Conservation (phyloP, 306 rosid species). For the Prunus padus region DNA sequence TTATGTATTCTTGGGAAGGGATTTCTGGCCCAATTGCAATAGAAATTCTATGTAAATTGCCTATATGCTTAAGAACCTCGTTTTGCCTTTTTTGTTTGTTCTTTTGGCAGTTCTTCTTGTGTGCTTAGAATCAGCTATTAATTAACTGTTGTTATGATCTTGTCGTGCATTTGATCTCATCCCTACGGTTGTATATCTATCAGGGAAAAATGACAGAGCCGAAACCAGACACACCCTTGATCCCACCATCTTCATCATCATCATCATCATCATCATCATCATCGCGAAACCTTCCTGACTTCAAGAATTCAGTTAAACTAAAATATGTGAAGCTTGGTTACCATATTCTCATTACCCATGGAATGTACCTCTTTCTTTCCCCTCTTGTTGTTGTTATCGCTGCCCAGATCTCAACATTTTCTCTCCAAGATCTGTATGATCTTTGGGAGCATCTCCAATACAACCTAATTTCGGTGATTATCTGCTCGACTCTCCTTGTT, state of each 20-base stretch:
- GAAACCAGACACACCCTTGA: conserved; percentile 42
- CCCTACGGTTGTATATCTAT: conserved; percentile 21
- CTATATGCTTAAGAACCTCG: not conserved
- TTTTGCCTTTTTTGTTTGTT: not conserved
- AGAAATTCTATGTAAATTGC: not conserved
- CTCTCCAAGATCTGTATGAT: conserved; percentile 60
- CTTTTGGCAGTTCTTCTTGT: not conserved
- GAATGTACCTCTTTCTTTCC: conserved; percentile 75
- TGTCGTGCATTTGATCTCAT: conserved; percentile 14
- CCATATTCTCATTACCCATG: conserved; percentile 84
- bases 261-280: conserved; percentile 3
- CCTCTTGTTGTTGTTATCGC: conserved; percentile 62
- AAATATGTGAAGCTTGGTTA: conserved; percentile 93
- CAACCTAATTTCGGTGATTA: conserved; percentile 60
- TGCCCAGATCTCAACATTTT: conserved; percentile 73
- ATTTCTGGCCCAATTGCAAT: not conserved
- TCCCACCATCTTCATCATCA: conserved; percentile 44
- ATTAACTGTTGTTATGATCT: conserved; percentile 8
- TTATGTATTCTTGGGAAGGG: not conserved
- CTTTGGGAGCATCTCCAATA: conserved; percentile 83
- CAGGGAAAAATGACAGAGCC: conserved; percentile 64
- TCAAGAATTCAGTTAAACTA: conserved; percentile 71
- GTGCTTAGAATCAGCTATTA: conserved; percentile 6
- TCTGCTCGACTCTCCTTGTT: conserved; percentile 78
- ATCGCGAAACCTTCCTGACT: conserved; percentile 71